Base-by-base conservation (phyloP, 495 filamentous ascomycete genomes). In the Terfezia claveryi region DNA sequence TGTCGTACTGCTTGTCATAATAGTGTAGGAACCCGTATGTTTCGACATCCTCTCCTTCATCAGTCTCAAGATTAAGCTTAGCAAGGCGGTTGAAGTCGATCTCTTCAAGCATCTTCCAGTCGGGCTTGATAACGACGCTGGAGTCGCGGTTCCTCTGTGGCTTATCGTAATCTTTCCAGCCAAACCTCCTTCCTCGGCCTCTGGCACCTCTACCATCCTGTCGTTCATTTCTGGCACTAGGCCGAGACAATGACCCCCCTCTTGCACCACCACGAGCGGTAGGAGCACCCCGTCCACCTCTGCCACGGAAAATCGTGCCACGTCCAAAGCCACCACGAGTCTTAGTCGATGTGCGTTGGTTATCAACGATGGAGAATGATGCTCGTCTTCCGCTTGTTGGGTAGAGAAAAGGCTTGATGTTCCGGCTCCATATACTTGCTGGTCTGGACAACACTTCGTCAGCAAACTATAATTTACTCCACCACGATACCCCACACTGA, bases 141-240 rank as follows among this genome's bases (percentile, higher is more conserved):
- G 89, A 80, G 72, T 98, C 91, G 55, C 91, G 85, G 64, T 89
- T 95, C 60, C 91, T 80, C 70, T 91, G 80, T 38, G 91, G 91
- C 78, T 96, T 98, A 71, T 98, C 91, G 66, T 87, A 94, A 67
- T 98, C 91, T 69, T 89, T 94, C 88, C 91, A 96, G 65, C 91
- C 92, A 65, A 94, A 95, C 50, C 92, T 77, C 58, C 91, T 80
- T 37, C 85, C 85, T 36, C 80, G 77, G n/a, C 71, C 72, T 8
- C 62, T 68, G 38, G 68, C 69, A 55, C 70, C 70, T 8, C 63
- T 44, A 55, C 61, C 60, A 23, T 66, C 65, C 59, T 77, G 71
- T 38, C 71, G 66, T 61, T 74, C 72, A 57, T 75, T 67, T 46
- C 76, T 70, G 16, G 70, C 72, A 44, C 77, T 73, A 57, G 70